Base-by-base conservation (phyloP, 2,329 filamentous ascomycete species). In the Dactylellina leptospora region DNA sequence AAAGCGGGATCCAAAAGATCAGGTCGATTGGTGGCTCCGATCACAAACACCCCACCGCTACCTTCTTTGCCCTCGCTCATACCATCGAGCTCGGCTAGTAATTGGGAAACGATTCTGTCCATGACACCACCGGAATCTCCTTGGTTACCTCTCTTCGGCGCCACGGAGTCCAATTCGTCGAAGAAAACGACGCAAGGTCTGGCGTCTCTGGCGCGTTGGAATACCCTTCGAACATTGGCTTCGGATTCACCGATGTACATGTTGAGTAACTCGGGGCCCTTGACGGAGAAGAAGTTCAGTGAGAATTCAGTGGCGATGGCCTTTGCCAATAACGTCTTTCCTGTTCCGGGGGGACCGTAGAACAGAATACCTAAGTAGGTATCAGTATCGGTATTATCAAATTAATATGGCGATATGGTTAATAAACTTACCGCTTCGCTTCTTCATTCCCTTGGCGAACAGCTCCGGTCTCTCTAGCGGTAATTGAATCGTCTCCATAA, bases 381-480 rank as follows among this genome's bases (percentile, higher is more conserved):
- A 4, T 61, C 40, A 72, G 47, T 11, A 59, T 58, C 10, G 4
- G 16, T 22, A 36, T 38, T 8, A 16, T 28, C 9, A 40, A 16
- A 40, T 4, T n/a, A 16, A n/a, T 18, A n/a, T 11, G 11, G 11
- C 8, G 6, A 18, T 18, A 40, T 4, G 18, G 11, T 23, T 23
- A 10, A 8, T 36, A 1, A 22, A 64, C 69, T 48, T 51, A 68
- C 92, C 92, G 20, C 91, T 96, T 42, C 93, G 88, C 82, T 97
- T 97, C 85, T 97, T 97, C 90, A 97, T 95, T 53, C 93, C 95
- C 82, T 93, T 96, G 28, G 93, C 93, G 77, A 97, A 97, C 0
- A 97, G 85, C 79, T 97, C 95, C 0, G 93, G 93, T 8, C 93
- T 85, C 74, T 96, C 91, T 0, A 97, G 85, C 0, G 93, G 95